Percentiles rank a stretch among this genome's conserved stretches.
Conservation (phyloP, 805 yeast species). For the Kregervanrija pseudodelftensis region DNA sequence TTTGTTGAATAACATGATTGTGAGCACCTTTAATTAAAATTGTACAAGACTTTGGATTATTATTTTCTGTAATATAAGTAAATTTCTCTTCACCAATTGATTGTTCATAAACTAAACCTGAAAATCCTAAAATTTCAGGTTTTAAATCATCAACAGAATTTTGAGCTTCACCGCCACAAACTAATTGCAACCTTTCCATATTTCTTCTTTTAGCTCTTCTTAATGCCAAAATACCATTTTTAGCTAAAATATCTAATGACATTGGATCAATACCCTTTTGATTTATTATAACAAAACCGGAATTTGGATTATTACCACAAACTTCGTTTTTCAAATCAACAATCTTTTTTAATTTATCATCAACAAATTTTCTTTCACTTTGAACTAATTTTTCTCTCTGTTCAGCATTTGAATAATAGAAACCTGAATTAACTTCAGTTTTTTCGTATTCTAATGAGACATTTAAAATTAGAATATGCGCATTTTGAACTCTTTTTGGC, state of each 20-base stretch:
- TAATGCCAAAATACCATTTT: conserved; percentile 85
- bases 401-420: conserved; percentile 89
- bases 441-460: conserved; percentile 96
- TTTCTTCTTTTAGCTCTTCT: conserved; percentile 98
- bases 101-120: conserved; percentile 88
- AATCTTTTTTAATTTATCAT: conserved; percentile 84
- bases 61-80: conserved; percentile 87
- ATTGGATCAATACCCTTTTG: conserved; percentile 99
- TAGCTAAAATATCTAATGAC: conserved; percentile 91
- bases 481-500: conserved; percentile 85
- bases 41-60: conserved; percentile 86
- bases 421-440: conserved; percentile 95
- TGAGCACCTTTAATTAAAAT: conserved; percentile 92
- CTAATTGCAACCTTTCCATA: conserved; percentile 95
- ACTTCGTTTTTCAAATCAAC: conserved; percentile 90
- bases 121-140: conserved; percentile 73
- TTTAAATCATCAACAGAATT: conserved; percentile 91
- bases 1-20: conserved; percentile 79
- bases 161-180: conserved; percentile 97
- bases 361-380: conserved; percentile 89
- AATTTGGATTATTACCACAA: conserved; percentile 63
- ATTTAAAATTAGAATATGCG: conserved; percentile 77
- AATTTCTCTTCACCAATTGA: conserved; percentile 96
- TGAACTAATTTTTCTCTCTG: conserved; percentile 93
- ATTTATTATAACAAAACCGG: conserved; percentile 89